Evolutionary conservation across 116 monocot genomes (phyloP).

Genomic region (Cymodocea nodosa): DNA sequence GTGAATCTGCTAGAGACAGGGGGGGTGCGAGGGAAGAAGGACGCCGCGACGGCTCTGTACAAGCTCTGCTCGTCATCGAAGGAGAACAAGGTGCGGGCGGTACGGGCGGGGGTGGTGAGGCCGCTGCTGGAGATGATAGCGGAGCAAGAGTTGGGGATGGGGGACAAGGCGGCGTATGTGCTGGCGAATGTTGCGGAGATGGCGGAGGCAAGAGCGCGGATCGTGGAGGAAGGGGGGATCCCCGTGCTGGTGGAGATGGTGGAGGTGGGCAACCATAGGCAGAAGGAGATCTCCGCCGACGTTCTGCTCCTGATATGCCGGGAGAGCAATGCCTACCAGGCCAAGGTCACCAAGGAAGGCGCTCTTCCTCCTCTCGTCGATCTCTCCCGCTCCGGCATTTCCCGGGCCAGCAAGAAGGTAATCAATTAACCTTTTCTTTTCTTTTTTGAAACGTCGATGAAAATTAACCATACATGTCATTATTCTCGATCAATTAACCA

Average conservation of each 20-base stretch:
- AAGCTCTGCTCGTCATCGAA: conserved; percentile 1
- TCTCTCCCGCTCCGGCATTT: conserved; percentile 9
- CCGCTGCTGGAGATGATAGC: conserved; percentile 10
- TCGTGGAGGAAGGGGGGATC: conserved; percentile 16
- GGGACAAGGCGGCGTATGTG: conserved; percentile 17
- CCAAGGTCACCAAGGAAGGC: conserved; percentile 7
- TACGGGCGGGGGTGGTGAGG: conserved; percentile 3
- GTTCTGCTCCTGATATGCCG: conserved; percentile 16
- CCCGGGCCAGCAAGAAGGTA: conserved; percentile 17
- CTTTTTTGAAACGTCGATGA: no score
- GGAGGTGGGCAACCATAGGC: conserved; percentile 9
- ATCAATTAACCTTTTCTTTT: no score
- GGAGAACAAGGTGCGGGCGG: conserved; percentile 6
- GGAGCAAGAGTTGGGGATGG: conserved; percentile 9
- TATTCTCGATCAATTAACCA: no score
- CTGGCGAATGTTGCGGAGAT: conserved; percentile 1
- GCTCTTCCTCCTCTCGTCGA: conserved; percentile 13
- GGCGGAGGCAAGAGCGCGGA: conserved; percentile 7
- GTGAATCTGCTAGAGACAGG: conserved; percentile 12
- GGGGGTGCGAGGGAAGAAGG: conserved; percentile 10
- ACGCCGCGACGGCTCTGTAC: conserved; percentile 16
- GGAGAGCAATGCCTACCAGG: not conserved
- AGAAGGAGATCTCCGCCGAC: conserved; percentile 17
- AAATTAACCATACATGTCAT: no score
- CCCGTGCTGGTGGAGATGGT: conserved; percentile 14